Evolutionary conservation across 305 asterid genomes (phyloP).

Genomic region (Euphrasia arctica): DNA sequence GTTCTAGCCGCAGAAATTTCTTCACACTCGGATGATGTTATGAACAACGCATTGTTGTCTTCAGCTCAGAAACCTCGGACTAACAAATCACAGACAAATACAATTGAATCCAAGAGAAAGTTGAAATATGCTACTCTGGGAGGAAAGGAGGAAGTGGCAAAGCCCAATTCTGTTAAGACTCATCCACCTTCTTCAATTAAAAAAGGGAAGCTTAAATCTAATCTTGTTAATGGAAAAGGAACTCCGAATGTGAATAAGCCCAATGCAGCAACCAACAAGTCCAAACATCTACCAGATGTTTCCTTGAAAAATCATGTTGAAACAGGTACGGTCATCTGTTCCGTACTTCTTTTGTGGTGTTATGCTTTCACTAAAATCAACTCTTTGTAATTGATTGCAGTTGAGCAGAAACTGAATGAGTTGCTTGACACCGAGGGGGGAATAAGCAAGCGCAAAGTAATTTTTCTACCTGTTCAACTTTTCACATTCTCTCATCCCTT

Average conservation of each 20-base stretch:
- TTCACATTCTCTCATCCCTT: conserved; percentile 15
- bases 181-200: conserved; percentile 49
- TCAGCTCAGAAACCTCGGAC: conserved; percentile 28
- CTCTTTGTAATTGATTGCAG: conserved; percentile 45
- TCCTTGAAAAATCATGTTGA: conserved; percentile 56
- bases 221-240: conserved; percentile 38
- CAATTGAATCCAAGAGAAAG: conserved; percentile 36
- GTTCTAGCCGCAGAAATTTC: conserved; percentile 34
- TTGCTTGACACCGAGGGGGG: conserved; percentile 80
- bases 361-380: conserved; percentile 25
- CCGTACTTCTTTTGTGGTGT: conserved; percentile 21
- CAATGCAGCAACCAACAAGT: conserved; percentile 37
- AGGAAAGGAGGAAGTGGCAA: conserved; percentile 36
- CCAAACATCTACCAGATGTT: conserved; percentile 47
- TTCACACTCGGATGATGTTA: conserved; percentile 32
- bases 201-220: conserved; percentile 47
- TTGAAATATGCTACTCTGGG: conserved; percentile 36
- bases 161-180: conserved; percentile 41
- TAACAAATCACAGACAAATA: conserved; percentile 39
- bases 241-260: conserved; percentile 38
- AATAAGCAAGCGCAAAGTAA: conserved; percentile 89
- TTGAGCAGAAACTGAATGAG: conserved; percentile 80
- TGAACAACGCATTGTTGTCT: conserved; percentile 31
- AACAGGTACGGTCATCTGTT: conserved; percentile 58
- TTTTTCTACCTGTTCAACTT: conserved; percentile 19